Percentiles rank a stretch among this genome's conserved stretches.
These are phyloP conservation scores for Rhodotorula sp. DNA, from an alignment of 1,284 basidiomycete genomes.

Conservation along the genomic window DNA sequence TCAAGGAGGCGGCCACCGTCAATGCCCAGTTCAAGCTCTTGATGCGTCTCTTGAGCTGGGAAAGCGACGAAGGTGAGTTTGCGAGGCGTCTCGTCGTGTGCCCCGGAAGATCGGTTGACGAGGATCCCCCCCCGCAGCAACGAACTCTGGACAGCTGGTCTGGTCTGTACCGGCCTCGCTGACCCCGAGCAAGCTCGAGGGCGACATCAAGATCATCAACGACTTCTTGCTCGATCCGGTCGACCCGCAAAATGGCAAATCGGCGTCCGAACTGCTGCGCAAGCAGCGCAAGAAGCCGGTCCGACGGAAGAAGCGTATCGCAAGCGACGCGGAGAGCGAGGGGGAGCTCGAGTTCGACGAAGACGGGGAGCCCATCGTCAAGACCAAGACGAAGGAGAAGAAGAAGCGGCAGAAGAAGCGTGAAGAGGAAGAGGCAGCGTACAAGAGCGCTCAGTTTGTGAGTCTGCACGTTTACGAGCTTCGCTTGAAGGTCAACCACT, in stretches of 20 bases:
- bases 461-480: slow-evolving; percentile 55
- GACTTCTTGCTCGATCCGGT: slow-evolving; percentile 72
- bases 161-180: slow-evolving; percentile 75
- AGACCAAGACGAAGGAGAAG: slow-evolving; percentile 52
- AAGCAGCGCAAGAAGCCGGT: slow-evolving; percentile 58
- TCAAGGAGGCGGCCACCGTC: slow-evolving; percentile 69
- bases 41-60: slow-evolving; percentile 66
- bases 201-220: slow-evolving; percentile 66
- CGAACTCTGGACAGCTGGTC: slow-evolving; percentile 16
- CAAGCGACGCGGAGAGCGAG: slow-evolving; percentile 44
- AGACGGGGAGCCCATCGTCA: slow-evolving; percentile 44
- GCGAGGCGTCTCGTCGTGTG: neutral
- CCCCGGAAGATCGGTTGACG: neutral
- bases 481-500: neutral
- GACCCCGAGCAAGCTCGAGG: slow-evolving; percentile 62
- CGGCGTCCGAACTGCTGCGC: slow-evolving; percentile 62
- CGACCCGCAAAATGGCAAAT: slow-evolving; percentile 67
- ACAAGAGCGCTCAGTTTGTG: slow-evolving; percentile 78
- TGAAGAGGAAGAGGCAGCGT: slow-evolving; percentile 65
- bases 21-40: slow-evolving; percentile 77
- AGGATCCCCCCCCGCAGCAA: neutral
- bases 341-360: slow-evolving; percentile 44
- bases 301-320: slow-evolving; percentile 41
- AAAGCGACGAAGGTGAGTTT: slow-evolving; percentile 61
- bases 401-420: slow-evolving; percentile 45